Evolutionary conservation across 805 yeast species (phyloP).

Genomic region (Sugiyamaella smithiae): DNA sequence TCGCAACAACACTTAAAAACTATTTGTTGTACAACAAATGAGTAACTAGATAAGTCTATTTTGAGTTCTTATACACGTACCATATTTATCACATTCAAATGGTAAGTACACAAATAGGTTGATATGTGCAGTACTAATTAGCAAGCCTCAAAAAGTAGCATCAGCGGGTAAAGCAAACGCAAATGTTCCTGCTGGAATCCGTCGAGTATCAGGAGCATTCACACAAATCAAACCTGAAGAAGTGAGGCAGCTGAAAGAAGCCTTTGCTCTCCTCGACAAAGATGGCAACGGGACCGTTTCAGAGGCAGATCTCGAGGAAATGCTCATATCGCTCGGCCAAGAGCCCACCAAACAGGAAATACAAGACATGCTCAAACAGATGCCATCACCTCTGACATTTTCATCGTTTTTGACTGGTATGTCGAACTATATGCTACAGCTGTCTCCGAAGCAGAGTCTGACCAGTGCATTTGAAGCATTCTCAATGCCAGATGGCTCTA

Average conservation of each 20-base stretch:
- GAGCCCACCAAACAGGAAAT: constrained; percentile 42
- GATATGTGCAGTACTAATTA: too few relatives aligned
- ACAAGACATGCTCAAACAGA: constrained; percentile 46
- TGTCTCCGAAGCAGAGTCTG: constrained; percentile 53
- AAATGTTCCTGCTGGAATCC: constrained; percentile 3
- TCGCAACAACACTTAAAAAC: too few relatives aligned
- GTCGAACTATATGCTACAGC: constrained; percentile 51
- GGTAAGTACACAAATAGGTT: too few relatives aligned
- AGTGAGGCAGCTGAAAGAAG: constrained; percentile 63
- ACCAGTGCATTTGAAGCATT: constrained; percentile 59
- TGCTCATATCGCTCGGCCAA: constrained; percentile 44
- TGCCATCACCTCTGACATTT: constrained; percentile 50
- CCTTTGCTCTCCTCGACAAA: constrained; percentile 77
- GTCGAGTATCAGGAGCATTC: constrained; percentile 33
- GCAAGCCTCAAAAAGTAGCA: not conserved
- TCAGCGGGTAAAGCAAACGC: not conserved
- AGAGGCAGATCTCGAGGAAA: constrained; percentile 40
- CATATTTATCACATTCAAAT: too few relatives aligned
- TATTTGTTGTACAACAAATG: too few relatives aligned
- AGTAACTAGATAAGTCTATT: too few relatives aligned
- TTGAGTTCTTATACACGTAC: too few relatives aligned
- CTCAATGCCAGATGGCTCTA: constrained; percentile 34
- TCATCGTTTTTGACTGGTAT: constrained; percentile 63
- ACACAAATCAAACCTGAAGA: constrained; percentile 57
- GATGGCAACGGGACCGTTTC: constrained; percentile 63